Conservation (phyloP, 1,284 basidiomycete species). For the Polyporus tsugae region DNA sequence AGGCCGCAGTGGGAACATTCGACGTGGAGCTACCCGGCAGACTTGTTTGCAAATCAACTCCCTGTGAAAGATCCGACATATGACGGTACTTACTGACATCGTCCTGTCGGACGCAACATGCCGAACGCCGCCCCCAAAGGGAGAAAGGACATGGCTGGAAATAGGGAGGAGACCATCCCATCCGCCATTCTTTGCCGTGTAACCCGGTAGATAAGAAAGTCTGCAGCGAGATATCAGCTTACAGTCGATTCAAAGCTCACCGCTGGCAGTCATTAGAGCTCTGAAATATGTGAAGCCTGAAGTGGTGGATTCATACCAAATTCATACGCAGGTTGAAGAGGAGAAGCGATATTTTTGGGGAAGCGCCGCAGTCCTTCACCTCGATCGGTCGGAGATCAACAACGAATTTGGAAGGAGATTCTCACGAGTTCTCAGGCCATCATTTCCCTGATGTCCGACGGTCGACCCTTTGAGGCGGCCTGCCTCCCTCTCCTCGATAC, state of each 20-base stretch:
- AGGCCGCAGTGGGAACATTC: constrained; percentile 3
- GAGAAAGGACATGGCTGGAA: background rate
- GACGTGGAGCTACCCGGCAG: background rate
- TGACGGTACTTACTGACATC: background rate
- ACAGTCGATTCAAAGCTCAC: background rate
- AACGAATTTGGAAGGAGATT: constrained; percentile 17
- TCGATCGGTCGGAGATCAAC: constrained; percentile 3
- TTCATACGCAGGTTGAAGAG: background rate
- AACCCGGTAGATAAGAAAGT: background rate
- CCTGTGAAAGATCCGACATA: background rate
- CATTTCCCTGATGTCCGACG: constrained; percentile 9
- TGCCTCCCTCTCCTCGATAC: constrained; percentile 6
- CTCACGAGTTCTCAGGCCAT: constrained; percentile 18
- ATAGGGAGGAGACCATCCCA: background rate
- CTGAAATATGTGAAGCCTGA: background rate
- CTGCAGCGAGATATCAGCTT: background rate
- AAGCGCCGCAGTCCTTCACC: background rate
- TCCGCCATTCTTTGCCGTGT: background rate
- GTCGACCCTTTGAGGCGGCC: background rate
- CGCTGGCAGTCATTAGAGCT: background rate
- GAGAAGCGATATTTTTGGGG: background rate
- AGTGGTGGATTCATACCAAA: background rate
- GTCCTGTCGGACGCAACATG: background rate
- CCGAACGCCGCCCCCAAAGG: background rate
- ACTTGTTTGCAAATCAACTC: background rate